A percentile compares a stretch with the other conserved stretches of the same genome.
Conservation (phyloP, 2,329 filamentous ascomycete genomes). For the Fusarium longipes region DNA sequence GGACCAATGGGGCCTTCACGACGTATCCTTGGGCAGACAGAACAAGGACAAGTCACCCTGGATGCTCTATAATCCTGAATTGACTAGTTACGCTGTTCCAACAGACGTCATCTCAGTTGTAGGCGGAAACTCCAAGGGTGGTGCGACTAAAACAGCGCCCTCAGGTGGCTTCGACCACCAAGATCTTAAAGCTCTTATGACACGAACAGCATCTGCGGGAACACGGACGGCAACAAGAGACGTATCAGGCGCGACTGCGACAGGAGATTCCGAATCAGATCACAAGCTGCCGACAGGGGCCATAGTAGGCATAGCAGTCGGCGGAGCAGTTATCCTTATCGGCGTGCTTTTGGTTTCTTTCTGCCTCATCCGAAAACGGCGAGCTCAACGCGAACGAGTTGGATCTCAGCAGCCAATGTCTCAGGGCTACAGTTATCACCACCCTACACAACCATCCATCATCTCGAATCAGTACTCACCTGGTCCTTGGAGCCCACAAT, state of each 20-base stretch:
- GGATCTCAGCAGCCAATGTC: slow-evolving; percentile 43
- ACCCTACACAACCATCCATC: slow-evolving; percentile 39
- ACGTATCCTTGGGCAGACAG: slow-evolving; percentile 65
- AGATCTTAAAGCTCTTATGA: slow-evolving; percentile 66
- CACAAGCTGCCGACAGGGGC: slow-evolving; percentile 52
- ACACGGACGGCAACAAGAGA: slow-evolving; percentile 63
- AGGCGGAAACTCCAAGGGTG: slow-evolving; percentile 62
- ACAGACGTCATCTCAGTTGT: slow-evolving; percentile 60
- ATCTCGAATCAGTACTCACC: slow-evolving; percentile 39
- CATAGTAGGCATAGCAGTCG: slow-evolving; percentile 59
- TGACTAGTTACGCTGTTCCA: slow-evolving; percentile 65
- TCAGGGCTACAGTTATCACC: slow-evolving; percentile 41
- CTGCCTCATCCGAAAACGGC: slow-evolving; percentile 49
- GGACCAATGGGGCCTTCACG: slow-evolving; percentile 66
- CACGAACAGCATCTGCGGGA: slow-evolving; percentile 58
- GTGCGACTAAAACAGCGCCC: slow-evolving; percentile 64
- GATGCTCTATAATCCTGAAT: slow-evolving; percentile 61
- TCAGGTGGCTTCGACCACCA: slow-evolving; percentile 59
- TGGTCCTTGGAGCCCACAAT: slow-evolving; percentile 45
- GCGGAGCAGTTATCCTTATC: slow-evolving; percentile 48
- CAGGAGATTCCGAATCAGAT: background rate
- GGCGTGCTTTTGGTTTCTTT: slow-evolving; percentile 45
- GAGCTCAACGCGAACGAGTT: slow-evolving; percentile 19
- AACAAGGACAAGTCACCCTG: slow-evolving; percentile 59
- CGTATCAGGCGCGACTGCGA: slow-evolving; percentile 43